phyloP scores from a whole-genome alignment of 176 grass and related monocot species.

The Eleusine indica region DNA sequence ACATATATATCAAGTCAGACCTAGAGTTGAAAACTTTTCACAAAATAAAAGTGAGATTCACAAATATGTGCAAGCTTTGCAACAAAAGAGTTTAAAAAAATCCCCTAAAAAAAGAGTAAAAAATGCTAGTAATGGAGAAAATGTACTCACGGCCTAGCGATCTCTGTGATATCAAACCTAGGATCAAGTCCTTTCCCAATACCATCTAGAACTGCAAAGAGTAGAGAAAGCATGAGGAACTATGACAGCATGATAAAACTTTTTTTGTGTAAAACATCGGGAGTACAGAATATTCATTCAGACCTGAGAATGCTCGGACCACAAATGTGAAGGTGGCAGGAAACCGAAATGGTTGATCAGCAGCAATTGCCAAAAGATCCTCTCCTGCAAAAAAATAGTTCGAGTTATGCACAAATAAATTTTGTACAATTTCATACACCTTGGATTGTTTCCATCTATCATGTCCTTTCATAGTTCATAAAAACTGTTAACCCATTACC shows the following conservation, averaged over 20 bases:
- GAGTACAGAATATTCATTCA: conserved; percentile 35
- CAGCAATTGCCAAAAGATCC: conserved; percentile 96
- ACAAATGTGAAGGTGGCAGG: conserved; percentile 99
- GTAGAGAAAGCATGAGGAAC: conserved; percentile 36
- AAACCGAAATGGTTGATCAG: conserved; percentile 97
- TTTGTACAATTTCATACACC: conserved; percentile 16
- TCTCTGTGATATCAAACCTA: conserved; percentile 99
- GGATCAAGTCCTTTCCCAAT: conserved; percentile 99
- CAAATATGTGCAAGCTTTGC: neutral
- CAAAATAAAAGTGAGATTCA: neutral
- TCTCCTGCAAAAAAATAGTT: conserved; percentile 64
- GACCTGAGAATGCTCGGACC: conserved; percentile 99
- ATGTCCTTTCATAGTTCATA: conserved; percentile 6
- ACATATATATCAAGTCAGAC: conserved; percentile 44
- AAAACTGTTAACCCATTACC: conserved; percentile 51
- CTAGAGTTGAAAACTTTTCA: neutral
- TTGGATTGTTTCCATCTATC: conserved; percentile 32
- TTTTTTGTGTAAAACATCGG: conserved; percentile 22
- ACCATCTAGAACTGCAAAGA: conserved; percentile 92
- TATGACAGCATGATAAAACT: conserved; percentile 24
- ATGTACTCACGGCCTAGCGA: conserved; percentile 89
- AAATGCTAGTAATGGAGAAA: conserved; percentile 36
- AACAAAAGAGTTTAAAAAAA: neutral
- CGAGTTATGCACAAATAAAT: conserved; percentile 35
- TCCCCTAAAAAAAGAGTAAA: neutral